A percentile compares a stretch with the other conserved stretches of the same genome.
Evolutionary conservation across 192 early-diverging fungal species (phyloP).

Genomic region (Coemansia brasiliensis): DNA sequence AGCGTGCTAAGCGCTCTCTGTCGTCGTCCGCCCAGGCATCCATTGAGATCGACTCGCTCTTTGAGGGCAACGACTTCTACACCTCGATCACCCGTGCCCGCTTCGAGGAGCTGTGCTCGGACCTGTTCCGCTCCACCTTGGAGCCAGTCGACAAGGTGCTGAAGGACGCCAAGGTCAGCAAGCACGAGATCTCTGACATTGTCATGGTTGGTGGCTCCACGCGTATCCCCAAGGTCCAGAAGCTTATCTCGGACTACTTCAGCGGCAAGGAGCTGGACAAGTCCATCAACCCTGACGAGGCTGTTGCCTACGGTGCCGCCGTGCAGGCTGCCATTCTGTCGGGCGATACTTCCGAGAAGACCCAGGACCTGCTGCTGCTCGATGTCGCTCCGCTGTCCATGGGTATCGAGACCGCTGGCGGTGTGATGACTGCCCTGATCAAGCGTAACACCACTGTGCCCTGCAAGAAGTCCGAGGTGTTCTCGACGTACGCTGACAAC

Average conservation of each 20-base stretch:
- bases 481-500: constrained; percentile 98
- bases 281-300: constrained; percentile 99
- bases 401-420: constrained; percentile 98
- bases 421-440: constrained; percentile 98
- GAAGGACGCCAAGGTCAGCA: constrained; percentile 94
- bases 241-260: constrained; percentile 97
- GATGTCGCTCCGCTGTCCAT: constrained; percentile 96
- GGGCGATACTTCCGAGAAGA: constrained; percentile 95
- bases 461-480: constrained; percentile 97
- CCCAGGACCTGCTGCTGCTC: constrained; percentile 89
- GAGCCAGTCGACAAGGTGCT: constrained; percentile 97
- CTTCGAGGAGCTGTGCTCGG: constrained; percentile 98
- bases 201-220: constrained; percentile 98
- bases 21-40: constrained; percentile 92
- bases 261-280: constrained; percentile 99
- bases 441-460: constrained; percentile 97
- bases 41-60: constrained; percentile 95
- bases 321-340: constrained; percentile 97
- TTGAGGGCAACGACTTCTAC: constrained; percentile 97
- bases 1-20: constrained; percentile 96
- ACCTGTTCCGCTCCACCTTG: constrained; percentile 93
- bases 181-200: constrained; percentile 87
- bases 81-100: constrained; percentile 97
- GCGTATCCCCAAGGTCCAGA: constrained; percentile 99
- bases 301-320: constrained; percentile 97